phyloP scores from a whole-genome alignment of 306 rosid species.

The Acacia melanoxylon region DNA sequence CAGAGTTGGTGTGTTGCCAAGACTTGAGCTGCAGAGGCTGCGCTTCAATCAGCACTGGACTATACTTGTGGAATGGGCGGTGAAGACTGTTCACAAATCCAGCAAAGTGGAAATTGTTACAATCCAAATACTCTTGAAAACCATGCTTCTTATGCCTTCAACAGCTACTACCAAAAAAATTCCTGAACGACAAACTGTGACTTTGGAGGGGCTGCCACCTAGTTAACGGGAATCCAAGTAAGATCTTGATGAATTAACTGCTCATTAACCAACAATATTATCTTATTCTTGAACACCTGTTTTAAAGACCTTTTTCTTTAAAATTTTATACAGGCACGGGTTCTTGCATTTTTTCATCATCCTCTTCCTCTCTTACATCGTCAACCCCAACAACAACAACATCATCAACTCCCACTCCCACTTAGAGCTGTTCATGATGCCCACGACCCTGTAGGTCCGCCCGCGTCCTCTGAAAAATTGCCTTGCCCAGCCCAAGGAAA shows the following conservation, averaged over 20 bases:
- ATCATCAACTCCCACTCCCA: too few species aligned
- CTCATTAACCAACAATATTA: background rate
- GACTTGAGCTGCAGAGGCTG: conserved; percentile 55
- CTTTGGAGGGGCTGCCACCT: conserved; percentile 69
- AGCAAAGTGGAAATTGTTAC: conserved; percentile 78
- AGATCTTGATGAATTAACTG: conserved; percentile 26
- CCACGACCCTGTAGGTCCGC: too few species aligned
- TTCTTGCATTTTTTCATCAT: conserved; percentile 60
- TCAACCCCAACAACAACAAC: conserved; percentile 26
- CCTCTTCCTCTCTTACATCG: conserved; percentile 42
- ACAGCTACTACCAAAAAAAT: conserved; percentile 86
- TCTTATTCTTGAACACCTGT: conserved; percentile 14
- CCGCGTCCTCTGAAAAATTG: too few species aligned
- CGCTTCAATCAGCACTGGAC: conserved; percentile 84
- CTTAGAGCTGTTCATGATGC: too few species aligned
- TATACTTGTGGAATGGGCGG: conserved; percentile 84
- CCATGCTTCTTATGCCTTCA: conserved; percentile 95
- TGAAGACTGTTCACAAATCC: conserved; percentile 82
- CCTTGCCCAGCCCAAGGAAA: too few species aligned
- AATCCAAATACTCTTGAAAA: conserved; percentile 71
- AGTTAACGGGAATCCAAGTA: conserved; percentile 84
- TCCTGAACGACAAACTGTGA: conserved; percentile 76
- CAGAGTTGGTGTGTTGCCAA: conserved; percentile 93
- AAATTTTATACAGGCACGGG: conserved; percentile 57
- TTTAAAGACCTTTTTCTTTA: conserved; percentile 1